These are phyloP conservation scores for Trichocladium uniseriatum DNA, from an alignment of 495 filamentous ascomycete species.

Conservation along the genomic window DNA sequence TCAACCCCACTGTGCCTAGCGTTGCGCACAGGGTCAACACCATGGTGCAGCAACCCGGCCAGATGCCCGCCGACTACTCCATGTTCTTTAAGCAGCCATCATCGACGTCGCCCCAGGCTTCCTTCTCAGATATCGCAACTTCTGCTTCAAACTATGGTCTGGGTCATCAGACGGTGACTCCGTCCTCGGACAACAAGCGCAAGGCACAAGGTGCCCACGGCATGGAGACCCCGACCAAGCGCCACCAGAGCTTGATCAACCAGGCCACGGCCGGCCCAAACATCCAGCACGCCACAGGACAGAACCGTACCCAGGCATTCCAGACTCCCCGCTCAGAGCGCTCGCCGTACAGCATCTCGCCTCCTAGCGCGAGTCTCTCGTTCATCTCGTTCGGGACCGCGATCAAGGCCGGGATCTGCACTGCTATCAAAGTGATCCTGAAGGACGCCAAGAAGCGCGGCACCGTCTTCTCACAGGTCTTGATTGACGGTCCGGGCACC, in stretches of 20 bases:
- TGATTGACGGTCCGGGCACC: neutral
- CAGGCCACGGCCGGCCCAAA: neutral
- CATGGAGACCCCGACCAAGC: slow-evolving; percentile 4
- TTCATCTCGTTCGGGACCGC: slow-evolving; percentile 2
- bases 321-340: neutral
- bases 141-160: neutral
- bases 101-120: neutral
- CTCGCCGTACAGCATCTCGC: neutral
- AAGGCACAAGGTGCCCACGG: neutral
- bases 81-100: slow-evolving; percentile 2
- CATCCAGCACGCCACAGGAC: neutral
- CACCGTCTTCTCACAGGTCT: neutral
- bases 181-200: slow-evolving; percentile 6
- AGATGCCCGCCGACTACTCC: neutral
- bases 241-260: slow-evolving; percentile 3
- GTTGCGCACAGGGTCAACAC: neutral
- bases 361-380: neutral
- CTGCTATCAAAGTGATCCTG: neutral
- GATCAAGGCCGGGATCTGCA: slow-evolving; percentile 7
- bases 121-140: neutral
- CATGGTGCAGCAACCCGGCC: neutral
- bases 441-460: neutral
- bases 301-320: neutral
- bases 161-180: neutral
- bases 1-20: neutral